A percentile compares a stretch with the other conserved stretches of the same genome.
Conservation (phyloP, 148 eudicot genomes). For the Pouteria glomerata region DNA sequence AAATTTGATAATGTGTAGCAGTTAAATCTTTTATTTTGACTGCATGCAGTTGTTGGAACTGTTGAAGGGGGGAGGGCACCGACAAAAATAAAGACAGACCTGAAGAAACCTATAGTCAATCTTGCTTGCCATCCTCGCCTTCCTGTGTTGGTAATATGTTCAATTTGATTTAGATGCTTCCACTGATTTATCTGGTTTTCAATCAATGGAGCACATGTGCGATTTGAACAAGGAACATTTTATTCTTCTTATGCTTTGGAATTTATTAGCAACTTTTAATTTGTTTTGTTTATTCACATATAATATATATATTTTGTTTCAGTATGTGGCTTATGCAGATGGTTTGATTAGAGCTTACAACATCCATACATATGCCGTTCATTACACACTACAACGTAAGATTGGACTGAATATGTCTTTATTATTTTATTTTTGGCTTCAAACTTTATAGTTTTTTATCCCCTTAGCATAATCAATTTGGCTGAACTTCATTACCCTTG, state of each 20-base stretch:
- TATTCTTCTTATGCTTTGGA: neutral
- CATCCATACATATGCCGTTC: conserved; percentile 91
- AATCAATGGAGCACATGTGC: neutral
- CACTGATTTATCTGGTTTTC: neutral
- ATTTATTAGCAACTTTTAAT: neutral
- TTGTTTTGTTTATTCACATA: conserved; percentile 1
- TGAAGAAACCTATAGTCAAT: conserved; percentile 95
- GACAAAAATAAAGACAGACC: conserved; percentile 92
- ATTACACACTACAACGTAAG: conserved; percentile 94
- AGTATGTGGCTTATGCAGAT: conserved; percentile 98
- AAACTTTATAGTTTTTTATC: conserved; percentile 13
- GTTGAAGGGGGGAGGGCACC: conserved; percentile 97
- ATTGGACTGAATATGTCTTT: conserved; percentile 10
- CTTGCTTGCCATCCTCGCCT: conserved; percentile 99
- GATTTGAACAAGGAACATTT: neutral
- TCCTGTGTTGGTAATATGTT: conserved; percentile 68
- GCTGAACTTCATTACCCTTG: neutral
- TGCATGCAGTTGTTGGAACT: conserved; percentile 86
- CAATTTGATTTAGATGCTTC: neutral
- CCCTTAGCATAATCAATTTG: conserved; percentile 8
- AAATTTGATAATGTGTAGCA: neutral
- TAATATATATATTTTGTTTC: conserved; percentile 18
- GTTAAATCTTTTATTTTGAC: conserved; percentile 10
- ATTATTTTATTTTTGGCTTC: neutral
- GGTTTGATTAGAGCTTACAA: conserved; percentile 95